Percentiles rank a stretch among this genome's conserved stretches.
Conservation (phyloP, 805 yeast genomes). For the Yarrowia divulgata region DNA sequence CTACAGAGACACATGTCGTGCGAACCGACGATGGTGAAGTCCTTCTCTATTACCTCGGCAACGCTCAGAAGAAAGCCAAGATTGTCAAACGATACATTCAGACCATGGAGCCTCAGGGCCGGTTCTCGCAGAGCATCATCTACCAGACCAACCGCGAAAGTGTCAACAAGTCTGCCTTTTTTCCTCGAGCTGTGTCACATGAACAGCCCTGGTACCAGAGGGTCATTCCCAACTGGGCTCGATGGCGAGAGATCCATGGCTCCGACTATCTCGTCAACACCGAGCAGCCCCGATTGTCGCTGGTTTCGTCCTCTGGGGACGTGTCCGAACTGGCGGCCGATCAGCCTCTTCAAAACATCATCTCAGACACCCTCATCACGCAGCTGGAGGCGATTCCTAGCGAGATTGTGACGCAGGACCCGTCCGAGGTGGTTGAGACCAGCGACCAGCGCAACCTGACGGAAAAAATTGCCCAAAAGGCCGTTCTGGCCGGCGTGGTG, state of each 20-base stretch:
- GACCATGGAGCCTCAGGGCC: neutral
- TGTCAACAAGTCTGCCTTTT: slow-evolving; percentile 18
- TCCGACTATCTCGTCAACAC: neutral
- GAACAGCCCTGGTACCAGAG: slow-evolving; percentile 25
- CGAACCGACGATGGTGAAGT: neutral
- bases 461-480: neutral
- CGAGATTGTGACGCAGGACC: neutral
- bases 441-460: neutral
- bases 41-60: neutral
- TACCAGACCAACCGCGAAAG: slow-evolving; percentile 14
- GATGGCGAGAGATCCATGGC: slow-evolving; percentile 29
- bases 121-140: neutral
- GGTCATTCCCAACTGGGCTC: neutral
- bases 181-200: neutral
- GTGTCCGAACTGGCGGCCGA: neutral
- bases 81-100: slow-evolving; percentile 4
- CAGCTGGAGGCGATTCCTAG: neutral
- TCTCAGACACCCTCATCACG: slow-evolving; percentile 1
- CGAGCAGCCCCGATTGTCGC: slow-evolving; percentile 5
- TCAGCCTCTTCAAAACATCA: neutral
- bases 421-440: neutral
- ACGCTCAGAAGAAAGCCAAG: neutral
- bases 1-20: neutral
- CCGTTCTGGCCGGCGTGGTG: neutral
- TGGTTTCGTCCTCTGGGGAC: neutral